Base-by-base conservation (phyloP, 495 filamentous ascomycete genomes). In the Podospora tetraspora region DNA sequence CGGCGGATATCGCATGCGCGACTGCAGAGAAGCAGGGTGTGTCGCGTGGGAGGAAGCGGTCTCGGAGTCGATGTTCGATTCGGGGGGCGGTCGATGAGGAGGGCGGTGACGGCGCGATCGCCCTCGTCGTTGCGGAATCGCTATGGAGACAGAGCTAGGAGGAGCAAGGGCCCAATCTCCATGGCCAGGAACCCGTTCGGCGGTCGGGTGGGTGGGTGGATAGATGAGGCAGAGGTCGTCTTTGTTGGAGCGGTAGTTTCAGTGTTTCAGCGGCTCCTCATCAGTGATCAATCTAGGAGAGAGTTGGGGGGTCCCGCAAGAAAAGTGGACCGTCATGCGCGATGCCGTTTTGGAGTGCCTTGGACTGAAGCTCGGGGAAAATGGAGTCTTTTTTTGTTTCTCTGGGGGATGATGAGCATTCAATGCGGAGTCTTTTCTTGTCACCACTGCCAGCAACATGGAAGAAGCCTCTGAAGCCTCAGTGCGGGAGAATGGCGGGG, bases 1-100 rank as follows among this genome's bases (percentile, higher is more conserved):
- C 82, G 78, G 71, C 69, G 62, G 23, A 59, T 65, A 61, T 29
- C 64, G 58, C 19, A 67, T 61, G 61, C 37, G 66, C n/a, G 19
- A 22, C 22, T 27, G 64, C 27, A n/a, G 29, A 60, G 52, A 34
- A 13, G 24, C 56, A 23, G 64, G 62, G 22, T 56, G 22, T 56
- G 43, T 66, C 64, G 64, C 12, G 34, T 27, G 56, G 56, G 57
- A 29, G 13, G 52, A 52, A 59, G 56, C 52, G 12, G 25, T 30
- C n/a, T 57, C 64, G 56, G 57, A 59, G 56, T 37, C 27, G 27
- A 24, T 27, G 64, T 34, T 27, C 52, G 56, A 57, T 34, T 27
- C 52, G 24, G 23, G 27, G 7, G 12, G 3, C 19, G 16, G 37
- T n/a, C n/a, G n/a, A n/a, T n/a, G 37, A n/a, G 24, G 27, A 16